Evolutionary conservation across 2,329 filamentous ascomycete genomes (phyloP), one percentile per base, ranked within the genome.

Genomic region (Teratosphaeria gauchensis): DNA sequence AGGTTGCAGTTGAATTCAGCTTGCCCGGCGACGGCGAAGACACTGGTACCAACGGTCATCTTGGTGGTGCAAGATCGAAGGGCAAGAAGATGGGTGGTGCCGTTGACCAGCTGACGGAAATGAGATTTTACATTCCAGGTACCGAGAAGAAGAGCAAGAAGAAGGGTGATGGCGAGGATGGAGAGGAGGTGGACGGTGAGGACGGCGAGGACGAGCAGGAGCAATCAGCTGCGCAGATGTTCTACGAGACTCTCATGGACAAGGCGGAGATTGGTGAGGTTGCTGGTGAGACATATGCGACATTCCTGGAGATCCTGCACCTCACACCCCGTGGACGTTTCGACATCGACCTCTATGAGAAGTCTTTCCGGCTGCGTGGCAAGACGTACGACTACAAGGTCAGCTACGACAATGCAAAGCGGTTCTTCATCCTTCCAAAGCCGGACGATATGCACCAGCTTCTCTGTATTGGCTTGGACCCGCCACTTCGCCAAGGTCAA

Each of bases 361-460:
- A 85, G 16, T 97, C 94, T 1, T 97, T 99, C 82, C 88, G 94
- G 63, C 83, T 99, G 62, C 92, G 94, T 65, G 94, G 94, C 70
- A 99, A 99, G 78, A 99, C 94, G 28, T 99, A 99, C 80, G 95
- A 99, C 78, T 99, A 99, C 84, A 99, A 99, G 83, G 97, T 99
- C 65, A 91, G 96, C 74, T 99, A 96, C 76, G 90, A 96, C 59
- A 85, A 87, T 55, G 91, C 97, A 77, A 99, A 99, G 81, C 97
- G 97, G 74, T 97, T 97, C 73, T 96, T 99, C 86, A 84, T 97
- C 32, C 84, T 99, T 5, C 94, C 94, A 54, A 99, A 99, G 78
- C 94, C 94, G n/a, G 94, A 99, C 73, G 94, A 99, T 66, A 84
- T 94, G 67, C 94, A 99, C 73, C 92, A 89, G 65, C 88, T 99